phyloP scores from a whole-genome alignment of 140 eudicot genomes.

The Flaveria floridana region DNA sequence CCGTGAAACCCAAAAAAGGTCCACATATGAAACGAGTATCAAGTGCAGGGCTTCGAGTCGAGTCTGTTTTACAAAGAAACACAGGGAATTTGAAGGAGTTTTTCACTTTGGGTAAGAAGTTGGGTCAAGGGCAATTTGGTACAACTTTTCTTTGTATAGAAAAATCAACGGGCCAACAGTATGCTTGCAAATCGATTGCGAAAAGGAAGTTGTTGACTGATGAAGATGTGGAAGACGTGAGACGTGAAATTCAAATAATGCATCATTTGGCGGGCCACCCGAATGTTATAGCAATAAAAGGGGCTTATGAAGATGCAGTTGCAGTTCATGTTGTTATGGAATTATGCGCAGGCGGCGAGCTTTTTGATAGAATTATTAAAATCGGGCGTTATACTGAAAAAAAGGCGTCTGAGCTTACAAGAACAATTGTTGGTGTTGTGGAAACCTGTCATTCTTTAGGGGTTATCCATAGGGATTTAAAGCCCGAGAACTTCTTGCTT shows the following conservation, averaged over 20 bases:
- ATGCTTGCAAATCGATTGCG: conserved; percentile 90
- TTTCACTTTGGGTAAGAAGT: conserved; percentile 73
- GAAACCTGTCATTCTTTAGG: conserved; percentile 90
- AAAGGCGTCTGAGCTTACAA: conserved; percentile 83
- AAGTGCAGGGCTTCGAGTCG: conserved; percentile 57
- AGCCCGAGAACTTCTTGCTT: conserved; percentile 89
- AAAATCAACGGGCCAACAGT: conserved; percentile 58
- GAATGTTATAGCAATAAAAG: conserved; percentile 80
- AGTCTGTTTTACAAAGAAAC: conserved; percentile 65
- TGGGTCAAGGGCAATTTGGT: conserved; percentile 94
- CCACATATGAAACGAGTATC: conserved; percentile 63
- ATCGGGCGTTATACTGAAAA: conserved; percentile 85
- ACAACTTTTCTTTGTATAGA: conserved; percentile 74
- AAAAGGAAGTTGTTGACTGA: conserved; percentile 77
- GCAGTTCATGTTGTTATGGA: conserved; percentile 95
- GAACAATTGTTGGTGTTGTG: conserved; percentile 89
- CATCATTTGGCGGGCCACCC: conserved; percentile 90
- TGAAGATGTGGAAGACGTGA: conserved; percentile 91
- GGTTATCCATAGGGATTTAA: conserved; percentile 88
- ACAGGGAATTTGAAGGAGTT: conserved; percentile 76
- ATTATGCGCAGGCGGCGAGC: conserved; percentile 89
- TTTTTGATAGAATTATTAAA: conserved; percentile 84
- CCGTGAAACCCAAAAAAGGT: conserved; percentile 51
- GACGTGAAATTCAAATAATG: conserved; percentile 95
- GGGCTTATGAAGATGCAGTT: conserved; percentile 87